A percentile compares a stretch with the other conserved stretches of the same genome.
phyloP scores from a whole-genome alignment of 1,284 basidiomycete genomes.

The Cystodermella granulosa region DNA sequence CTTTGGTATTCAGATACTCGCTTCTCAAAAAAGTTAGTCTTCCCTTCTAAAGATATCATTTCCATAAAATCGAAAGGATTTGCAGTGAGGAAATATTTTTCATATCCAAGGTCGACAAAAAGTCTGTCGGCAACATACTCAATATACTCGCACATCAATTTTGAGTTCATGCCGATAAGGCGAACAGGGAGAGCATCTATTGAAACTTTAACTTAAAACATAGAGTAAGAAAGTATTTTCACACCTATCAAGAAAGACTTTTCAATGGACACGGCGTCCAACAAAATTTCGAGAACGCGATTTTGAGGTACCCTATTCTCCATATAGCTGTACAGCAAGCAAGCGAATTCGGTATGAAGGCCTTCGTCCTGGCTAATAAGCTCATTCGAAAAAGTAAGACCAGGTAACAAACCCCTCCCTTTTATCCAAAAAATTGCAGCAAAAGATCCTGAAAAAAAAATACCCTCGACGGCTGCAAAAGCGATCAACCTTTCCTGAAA shows the following conservation, averaged over 20 bases:
- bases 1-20: conserved; percentile 82
- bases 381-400: conserved; percentile 95
- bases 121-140: conserved; percentile 89
- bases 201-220: background rate
- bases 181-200: conserved; percentile 17
- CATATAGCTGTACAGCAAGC: conserved; percentile 89
- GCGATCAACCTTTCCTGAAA: conserved; percentile 92
- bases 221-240: background rate
- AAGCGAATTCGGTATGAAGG: conserved; percentile 97
- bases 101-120: conserved; percentile 15
- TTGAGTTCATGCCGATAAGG: conserved; percentile 76
- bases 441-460: no score
- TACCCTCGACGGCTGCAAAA: conserved; percentile 95
- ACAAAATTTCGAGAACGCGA: conserved; percentile 76
- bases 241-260: background rate
- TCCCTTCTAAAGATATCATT: conserved; percentile 86
- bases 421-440: conserved; percentile 98
- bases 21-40: conserved; percentile 80
- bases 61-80: conserved; percentile 94
- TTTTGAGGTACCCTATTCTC: no score
- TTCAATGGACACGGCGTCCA: background rate
- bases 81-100: conserved; percentile 69
- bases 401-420: conserved; percentile 98
- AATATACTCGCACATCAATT: conserved; percentile 88
- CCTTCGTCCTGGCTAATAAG: conserved; percentile 97